Percentiles rank a stretch among this genome's conserved stretches.
phyloP scores from a whole-genome alignment of 1,284 basidiomycete genomes.

The Trichosporon coremiiforme region DNA sequence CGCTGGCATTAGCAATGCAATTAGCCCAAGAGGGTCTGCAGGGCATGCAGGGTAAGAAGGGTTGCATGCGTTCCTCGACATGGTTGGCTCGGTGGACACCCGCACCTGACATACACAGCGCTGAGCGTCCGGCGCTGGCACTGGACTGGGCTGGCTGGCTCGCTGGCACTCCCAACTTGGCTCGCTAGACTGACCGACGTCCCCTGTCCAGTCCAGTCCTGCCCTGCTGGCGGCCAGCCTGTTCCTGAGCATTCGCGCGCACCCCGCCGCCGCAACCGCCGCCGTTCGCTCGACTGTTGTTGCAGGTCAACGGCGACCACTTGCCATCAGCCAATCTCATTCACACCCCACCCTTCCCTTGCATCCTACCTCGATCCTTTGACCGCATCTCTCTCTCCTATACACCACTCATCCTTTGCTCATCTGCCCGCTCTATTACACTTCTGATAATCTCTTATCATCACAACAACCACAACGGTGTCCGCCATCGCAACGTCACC shows the following conservation, averaged over 20 bases:
- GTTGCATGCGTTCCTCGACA: not conserved
- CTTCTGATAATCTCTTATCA: not conserved
- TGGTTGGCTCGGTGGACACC: not conserved
- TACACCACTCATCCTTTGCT: constrained; percentile 1
- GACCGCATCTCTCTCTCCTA: not conserved
- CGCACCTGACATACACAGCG: not conserved
- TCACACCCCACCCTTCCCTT: constrained; percentile 16
- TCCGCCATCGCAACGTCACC: constrained; percentile 9
- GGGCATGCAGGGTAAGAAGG: constrained; percentile 5
- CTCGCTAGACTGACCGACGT: constrained; percentile 16
- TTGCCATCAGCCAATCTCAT: constrained; percentile 6
- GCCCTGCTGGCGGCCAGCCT: not conserved
- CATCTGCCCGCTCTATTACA: constrained; percentile 9
- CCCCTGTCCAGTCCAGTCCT: constrained; percentile 6
- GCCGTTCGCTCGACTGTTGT: constrained; percentile 4
- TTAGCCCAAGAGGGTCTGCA: not conserved
- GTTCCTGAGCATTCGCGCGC: not conserved
- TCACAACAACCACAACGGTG: not conserved
- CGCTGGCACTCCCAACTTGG: not conserved
- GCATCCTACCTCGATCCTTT: not conserved
- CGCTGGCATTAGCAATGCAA: constrained; percentile 6
- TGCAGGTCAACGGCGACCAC: not conserved
- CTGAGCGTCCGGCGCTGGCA: not conserved
- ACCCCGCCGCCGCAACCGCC: constrained; percentile 1
- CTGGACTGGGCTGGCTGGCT: not conserved